phyloP scores from a whole-genome alignment of 306 rosid genomes.

The Spatholobus suberectus region DNA sequence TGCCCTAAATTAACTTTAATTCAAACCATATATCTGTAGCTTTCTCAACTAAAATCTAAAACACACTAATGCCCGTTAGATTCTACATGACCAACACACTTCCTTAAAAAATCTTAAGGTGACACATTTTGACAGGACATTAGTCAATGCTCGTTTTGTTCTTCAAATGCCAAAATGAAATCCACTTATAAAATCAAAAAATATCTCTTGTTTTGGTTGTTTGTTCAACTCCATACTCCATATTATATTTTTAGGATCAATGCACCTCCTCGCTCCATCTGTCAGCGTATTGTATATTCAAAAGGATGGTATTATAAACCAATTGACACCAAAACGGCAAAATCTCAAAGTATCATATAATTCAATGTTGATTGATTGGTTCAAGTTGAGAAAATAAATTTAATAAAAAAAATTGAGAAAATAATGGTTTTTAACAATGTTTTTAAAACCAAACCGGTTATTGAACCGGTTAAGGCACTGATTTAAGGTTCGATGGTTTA shows the following conservation, averaged over 20 bases:
- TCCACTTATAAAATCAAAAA: background rate
- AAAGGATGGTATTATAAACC: background rate
- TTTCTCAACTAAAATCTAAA: background rate
- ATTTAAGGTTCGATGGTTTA: too few species aligned
- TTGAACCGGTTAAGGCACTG: too few species aligned
- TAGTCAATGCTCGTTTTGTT: background rate
- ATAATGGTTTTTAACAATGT: too few species aligned
- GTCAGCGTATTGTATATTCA: background rate
- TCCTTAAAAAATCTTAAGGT: background rate
- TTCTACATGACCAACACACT: background rate
- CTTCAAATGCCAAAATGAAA: constrained; percentile 7
- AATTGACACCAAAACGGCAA: background rate
- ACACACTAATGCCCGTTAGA: background rate
- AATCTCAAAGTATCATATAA: background rate
- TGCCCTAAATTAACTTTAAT: background rate
- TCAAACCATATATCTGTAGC: background rate
- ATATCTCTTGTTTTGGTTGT: background rate
- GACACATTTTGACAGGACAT: background rate
- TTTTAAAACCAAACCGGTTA: too few species aligned
- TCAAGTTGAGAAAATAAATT: background rate
- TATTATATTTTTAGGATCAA: background rate
- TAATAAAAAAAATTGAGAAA: too few species aligned
- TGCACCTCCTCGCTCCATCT: background rate
- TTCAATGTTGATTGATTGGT: background rate
- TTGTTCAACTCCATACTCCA: background rate